Percentiles rank a stretch among this genome's conserved stretches.
Evolutionary conservation across 371 early-diverging fungal genomes (phyloP).

Genomic region (Ordospora pajunii): DNA sequence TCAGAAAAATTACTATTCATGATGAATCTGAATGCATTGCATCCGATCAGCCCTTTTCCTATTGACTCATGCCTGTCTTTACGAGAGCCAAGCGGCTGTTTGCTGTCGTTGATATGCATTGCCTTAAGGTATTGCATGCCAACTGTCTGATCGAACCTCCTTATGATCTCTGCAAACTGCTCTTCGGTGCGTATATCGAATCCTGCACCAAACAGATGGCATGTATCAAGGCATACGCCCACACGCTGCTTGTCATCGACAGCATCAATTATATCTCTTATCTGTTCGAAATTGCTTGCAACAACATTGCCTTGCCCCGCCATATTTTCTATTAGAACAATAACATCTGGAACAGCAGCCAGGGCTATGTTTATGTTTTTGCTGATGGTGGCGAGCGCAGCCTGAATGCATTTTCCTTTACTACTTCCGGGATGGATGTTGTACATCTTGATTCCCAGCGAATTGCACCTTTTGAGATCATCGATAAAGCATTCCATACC

Average conservation of each 20-base stretch:
- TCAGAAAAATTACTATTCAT: conserved; percentile 64
- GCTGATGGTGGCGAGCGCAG: conserved; percentile 61
- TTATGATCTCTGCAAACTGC: conserved; percentile 62
- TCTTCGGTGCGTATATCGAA: conserved; percentile 64
- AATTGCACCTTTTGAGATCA: conserved; percentile 64
- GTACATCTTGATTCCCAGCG: conserved; percentile 63
- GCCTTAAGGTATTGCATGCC: conserved; percentile 64
- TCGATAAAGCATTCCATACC: conserved; percentile 63
- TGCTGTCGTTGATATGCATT: conserved; percentile 67
- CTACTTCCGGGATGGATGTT: conserved; percentile 67
- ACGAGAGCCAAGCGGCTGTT: conserved; percentile 57
- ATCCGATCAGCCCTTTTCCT: conserved; percentile 65
- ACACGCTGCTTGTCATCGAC: conserved; percentile 64
- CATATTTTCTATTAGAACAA: conserved; percentile 66
- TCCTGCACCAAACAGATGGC: conserved; percentile 66
- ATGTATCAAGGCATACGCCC: conserved; percentile 67
- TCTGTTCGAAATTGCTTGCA: conserved; percentile 64
- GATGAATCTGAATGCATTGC: conserved; percentile 64
- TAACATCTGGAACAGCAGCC: conserved; percentile 57
- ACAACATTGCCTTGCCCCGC: conserved; percentile 65
- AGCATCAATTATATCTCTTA: conserved; percentile 62
- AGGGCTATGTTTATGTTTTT: conserved; percentile 63
- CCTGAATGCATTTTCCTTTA: conserved; percentile 58
- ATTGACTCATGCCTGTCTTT: conserved; percentile 66
- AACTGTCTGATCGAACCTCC: conserved; percentile 62